Evolutionary conservation across 768 basidiomycete genomes (phyloP).

Genomic region (Tubosaeta brunneosetosa): DNA sequence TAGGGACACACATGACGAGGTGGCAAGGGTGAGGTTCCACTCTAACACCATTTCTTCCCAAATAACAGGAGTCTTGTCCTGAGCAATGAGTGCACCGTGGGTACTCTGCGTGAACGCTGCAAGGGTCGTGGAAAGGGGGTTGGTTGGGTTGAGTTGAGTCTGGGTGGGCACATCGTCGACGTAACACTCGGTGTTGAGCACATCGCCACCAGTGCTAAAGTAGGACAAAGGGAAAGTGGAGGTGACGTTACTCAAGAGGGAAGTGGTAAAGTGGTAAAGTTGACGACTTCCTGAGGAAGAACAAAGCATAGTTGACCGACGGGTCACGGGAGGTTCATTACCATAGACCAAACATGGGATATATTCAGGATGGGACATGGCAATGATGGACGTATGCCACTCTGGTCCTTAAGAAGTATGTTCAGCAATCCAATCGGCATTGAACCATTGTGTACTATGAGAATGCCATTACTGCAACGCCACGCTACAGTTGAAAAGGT

Average conservation of each 20-base stretch:
- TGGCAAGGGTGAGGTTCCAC: constrained; percentile 36
- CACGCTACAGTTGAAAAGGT: too few relatives aligned
- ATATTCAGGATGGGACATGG: constrained; percentile 62
- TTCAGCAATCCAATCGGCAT: neutral
- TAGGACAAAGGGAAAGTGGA: constrained; percentile 50
- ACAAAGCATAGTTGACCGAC: constrained; percentile 78
- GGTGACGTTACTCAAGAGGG: constrained; percentile 51
- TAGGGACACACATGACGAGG: constrained; percentile 33
- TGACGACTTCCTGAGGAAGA: constrained; percentile 48
- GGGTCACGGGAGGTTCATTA: constrained; percentile 75
- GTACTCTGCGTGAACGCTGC: constrained; percentile 55
- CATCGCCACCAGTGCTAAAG: constrained; percentile 81
- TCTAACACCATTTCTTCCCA: constrained; percentile 66
- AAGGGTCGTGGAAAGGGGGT: too few relatives aligned
- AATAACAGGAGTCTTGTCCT: constrained; percentile 74
- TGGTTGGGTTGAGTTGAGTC: constrained; percentile 43
- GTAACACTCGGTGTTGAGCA: constrained; percentile 69
- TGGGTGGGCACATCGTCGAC: constrained; percentile 56
- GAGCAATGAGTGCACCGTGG: constrained; percentile 48
- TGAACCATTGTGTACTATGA: too few relatives aligned
- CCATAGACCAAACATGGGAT: constrained; percentile 64
- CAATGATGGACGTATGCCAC: constrained; percentile 71
- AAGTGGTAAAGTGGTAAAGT: constrained; percentile 51
- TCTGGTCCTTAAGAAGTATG: constrained; percentile 59
- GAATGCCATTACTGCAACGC: too few relatives aligned